Base-by-base conservation (phyloP, 2,329 filamentous ascomycete species). In the Claviceps digitariae region DNA sequence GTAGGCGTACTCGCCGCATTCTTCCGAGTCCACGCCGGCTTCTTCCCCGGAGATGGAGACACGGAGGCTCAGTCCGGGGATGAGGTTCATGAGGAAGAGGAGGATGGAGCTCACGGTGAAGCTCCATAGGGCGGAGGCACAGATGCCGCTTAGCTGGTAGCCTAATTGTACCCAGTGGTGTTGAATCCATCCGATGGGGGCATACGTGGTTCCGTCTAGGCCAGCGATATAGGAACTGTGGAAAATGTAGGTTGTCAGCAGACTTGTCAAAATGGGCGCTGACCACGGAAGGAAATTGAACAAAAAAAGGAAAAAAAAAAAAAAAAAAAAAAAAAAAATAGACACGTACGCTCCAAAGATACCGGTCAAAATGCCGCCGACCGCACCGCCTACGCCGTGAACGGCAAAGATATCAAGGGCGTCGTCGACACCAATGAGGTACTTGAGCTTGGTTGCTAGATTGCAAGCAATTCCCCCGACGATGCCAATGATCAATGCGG, bases 361-460 rank as follows among this genome's bases (percentile, higher is more conserved):
- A 58, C 83, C 87, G 54, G 88, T 91, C 69, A 87, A 75, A 55
- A 90, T 69, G 62, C 94, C 86, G 50, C 89, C 89, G 54, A 85
- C 76, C 59, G 93, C 87, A 59, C 89, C 89, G 49, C 89, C 88
- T 58, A 94, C 73, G 63, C 81, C 88, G 78, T 95, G 89, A 70
- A 93, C 87, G 60, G 89, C 89, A 70, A 95, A 93, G 63, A 95
- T 83, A 73, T 95, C 89, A 69, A 95, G 86, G 6, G 86, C 84
- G 65, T 95, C 89, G 62, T 95, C 89, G 53, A 94, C 83, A 57
- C 82, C 82, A 63, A 94, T 75, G 49, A 77, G 52, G 62, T 79
- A 84, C 82, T 77, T 83, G 77, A 88, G 78, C 77, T 95, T 94
- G 65, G 89, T 95, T 56, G 83, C 80, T 71, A 91, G 89, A 71